These are phyloP conservation scores for Ogataea pini DNA, from an alignment of 805 yeast genomes.

Conservation along the genomic window DNA sequence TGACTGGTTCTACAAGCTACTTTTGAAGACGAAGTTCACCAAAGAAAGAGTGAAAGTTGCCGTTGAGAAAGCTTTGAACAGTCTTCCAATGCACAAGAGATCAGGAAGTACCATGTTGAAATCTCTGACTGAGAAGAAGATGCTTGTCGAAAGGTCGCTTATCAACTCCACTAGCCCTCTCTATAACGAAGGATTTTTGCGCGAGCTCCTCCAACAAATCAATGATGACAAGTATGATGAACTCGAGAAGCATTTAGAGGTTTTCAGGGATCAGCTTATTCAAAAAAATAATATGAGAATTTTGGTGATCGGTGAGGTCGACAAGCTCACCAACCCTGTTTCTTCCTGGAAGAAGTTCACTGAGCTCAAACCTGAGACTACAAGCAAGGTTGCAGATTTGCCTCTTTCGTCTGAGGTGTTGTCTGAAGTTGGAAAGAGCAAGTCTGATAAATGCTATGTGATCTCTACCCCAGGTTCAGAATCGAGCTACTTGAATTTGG, in stretches of 20 bases:
- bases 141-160: conserved; percentile 59
- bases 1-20: conserved; percentile 69
- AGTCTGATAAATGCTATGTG: conserved; percentile 57
- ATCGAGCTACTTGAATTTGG: conserved; percentile 64
- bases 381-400: conserved; percentile 28
- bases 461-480: conserved; percentile 83
- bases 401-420: conserved; percentile 57
- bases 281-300: conserved; percentile 61
- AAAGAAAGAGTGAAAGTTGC: conserved; percentile 67
- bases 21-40: conserved; percentile 71
- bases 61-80: conserved; percentile 59
- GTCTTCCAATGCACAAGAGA: conserved; percentile 63
- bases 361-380: conserved; percentile 5
- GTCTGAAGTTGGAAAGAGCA: conserved; percentile 55
- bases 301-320: conserved; percentile 69
- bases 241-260: conserved; percentile 52
- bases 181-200: conserved; percentile 59
- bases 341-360: conserved; percentile 53
- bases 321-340: conserved; percentile 54
- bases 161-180: conserved; percentile 66
- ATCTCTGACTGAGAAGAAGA: conserved; percentile 51
- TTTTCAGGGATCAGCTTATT: conserved; percentile 53
- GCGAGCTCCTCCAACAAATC: conserved; percentile 47
- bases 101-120: conserved; percentile 63
- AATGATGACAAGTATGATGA: conserved; percentile 52